A percentile compares a stretch with the other conserved stretches of the same genome.
Conservation (phyloP, 2,329 filamentous ascomycete genomes). For the Ophiobolus disseminans region DNA sequence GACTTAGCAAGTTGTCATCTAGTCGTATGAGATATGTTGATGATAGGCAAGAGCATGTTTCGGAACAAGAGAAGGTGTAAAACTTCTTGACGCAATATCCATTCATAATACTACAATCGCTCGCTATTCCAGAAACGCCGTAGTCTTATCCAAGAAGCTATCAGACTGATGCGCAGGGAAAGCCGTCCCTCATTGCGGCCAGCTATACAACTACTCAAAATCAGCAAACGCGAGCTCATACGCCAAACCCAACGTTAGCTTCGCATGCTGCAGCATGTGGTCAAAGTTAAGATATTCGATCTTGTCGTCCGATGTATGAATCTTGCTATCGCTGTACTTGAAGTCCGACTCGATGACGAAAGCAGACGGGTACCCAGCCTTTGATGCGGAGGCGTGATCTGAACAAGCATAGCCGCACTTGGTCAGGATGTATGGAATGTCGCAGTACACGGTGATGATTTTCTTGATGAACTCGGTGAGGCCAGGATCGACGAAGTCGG, state of each 20-base stretch:
- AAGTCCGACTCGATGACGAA: slow-evolving; percentile 80
- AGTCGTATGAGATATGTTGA: no score
- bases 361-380: slow-evolving; percentile 76
- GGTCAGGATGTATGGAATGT: slow-evolving; percentile 84
- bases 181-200: not conserved
- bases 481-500: slow-evolving; percentile 83
- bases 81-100: no score
- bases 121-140: not conserved
- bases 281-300: slow-evolving; percentile 80
- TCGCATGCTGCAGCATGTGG: slow-evolving; percentile 91
- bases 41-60: no score
- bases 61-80: no score
- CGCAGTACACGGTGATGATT: slow-evolving; percentile 85
- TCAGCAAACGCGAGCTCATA: slow-evolving; percentile 84
- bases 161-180: not conserved
- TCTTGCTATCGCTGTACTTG: slow-evolving; percentile 68
- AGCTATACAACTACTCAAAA: slow-evolving; percentile 55
- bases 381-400: slow-evolving; percentile 75
- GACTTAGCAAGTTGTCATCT: no score
- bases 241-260: slow-evolving; percentile 80
- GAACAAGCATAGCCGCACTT: slow-evolving; percentile 88
- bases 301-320: slow-evolving; percentile 73
- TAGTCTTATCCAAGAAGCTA: not conserved
- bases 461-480: slow-evolving; percentile 91
- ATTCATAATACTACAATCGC: not conserved